phyloP scores from a whole-genome alignment of 345 rosid genomes.

The Euphorbia pulcherrima region DNA sequence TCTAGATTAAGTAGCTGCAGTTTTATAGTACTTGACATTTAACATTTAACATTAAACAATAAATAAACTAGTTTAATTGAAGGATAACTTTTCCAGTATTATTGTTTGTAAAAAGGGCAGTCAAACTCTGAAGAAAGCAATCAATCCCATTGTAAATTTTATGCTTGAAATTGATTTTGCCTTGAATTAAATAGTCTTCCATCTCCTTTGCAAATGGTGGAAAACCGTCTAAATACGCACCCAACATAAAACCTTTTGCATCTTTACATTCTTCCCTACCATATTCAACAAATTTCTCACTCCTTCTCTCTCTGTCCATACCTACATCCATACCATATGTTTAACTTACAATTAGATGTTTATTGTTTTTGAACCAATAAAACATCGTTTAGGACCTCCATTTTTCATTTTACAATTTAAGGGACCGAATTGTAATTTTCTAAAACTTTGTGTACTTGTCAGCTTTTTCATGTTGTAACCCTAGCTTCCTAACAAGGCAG shows the following conservation, averaged over 20 bases:
- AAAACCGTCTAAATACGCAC: slow-evolving; percentile 26
- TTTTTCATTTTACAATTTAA: too few species aligned
- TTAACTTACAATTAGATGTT: too few species aligned
- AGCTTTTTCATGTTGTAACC: too few species aligned
- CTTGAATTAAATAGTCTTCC: slow-evolving; percentile 27
- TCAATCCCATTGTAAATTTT: slow-evolving; percentile 33
- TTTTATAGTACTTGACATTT: too few species aligned
- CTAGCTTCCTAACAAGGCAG: too few species aligned
- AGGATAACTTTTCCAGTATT: slow-evolving; percentile 43
- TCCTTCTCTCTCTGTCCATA: slow-evolving; percentile 44
- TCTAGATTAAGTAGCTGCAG: too few species aligned
- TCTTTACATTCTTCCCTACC: slow-evolving; percentile 46
- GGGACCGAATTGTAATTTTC: too few species aligned
- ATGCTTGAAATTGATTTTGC: slow-evolving; percentile 34
- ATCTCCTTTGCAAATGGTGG: slow-evolving; percentile 33
- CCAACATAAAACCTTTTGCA: slow-evolving; percentile 44
- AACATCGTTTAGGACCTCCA: too few species aligned
- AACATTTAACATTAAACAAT: too few species aligned
- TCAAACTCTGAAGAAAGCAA: slow-evolving; percentile 40
- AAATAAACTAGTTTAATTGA: slow-evolving; percentile 30
- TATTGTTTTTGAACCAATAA: too few species aligned
- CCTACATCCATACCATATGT: too few species aligned
- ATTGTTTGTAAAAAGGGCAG: slow-evolving; percentile 42
- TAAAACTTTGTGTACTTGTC: too few species aligned
- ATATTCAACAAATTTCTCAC: slow-evolving; percentile 41